Percentiles rank a stretch among this genome's conserved stretches.
phyloP scores from a whole-genome alignment of 345 rosid genomes.

The Streptanthus diversifolius region DNA sequence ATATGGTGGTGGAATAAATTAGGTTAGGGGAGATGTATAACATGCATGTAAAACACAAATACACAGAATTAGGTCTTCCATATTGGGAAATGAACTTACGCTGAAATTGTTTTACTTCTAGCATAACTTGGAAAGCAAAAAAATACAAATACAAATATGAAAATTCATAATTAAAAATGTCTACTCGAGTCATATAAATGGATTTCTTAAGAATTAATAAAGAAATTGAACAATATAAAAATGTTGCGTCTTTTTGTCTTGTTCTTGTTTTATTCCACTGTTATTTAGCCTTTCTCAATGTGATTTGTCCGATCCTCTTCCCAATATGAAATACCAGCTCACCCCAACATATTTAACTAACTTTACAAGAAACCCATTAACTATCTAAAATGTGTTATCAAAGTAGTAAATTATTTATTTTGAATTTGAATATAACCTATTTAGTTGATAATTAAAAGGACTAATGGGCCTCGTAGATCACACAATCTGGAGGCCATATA shows the following conservation, averaged over 20 bases:
- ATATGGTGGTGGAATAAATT: not conserved
- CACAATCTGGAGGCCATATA: not conserved
- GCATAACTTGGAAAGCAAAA: not conserved
- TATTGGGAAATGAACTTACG: not conserved
- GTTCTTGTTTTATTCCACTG: slow-evolving; percentile 65
- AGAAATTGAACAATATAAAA: slow-evolving; percentile 31
- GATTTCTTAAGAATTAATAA: too few relatives aligned
- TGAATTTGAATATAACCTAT: not conserved
- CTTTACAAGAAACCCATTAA: slow-evolving; percentile 16
- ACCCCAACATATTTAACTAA: slow-evolving; percentile 37
- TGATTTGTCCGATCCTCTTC: slow-evolving; percentile 47
- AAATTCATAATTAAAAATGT: slow-evolving; percentile 13
- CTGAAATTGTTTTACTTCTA: not conserved
- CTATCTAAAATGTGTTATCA: not conserved
- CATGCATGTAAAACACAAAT: not conserved
- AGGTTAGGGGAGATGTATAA: not conserved
- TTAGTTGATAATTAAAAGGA: not conserved
- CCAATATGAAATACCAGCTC: slow-evolving; percentile 50
- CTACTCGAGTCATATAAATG: slow-evolving; percentile 16
- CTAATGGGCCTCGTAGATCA: too few relatives aligned
- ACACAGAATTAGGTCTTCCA: not conserved
- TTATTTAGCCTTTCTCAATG: slow-evolving; percentile 49
- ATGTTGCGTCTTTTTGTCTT: slow-evolving; percentile 52
- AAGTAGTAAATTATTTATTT: not conserved
- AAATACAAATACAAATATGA: not conserved